Base-by-base conservation (phyloP, 2,329 filamentous ascomycete genomes). In the Aspergillus persii region DNA sequence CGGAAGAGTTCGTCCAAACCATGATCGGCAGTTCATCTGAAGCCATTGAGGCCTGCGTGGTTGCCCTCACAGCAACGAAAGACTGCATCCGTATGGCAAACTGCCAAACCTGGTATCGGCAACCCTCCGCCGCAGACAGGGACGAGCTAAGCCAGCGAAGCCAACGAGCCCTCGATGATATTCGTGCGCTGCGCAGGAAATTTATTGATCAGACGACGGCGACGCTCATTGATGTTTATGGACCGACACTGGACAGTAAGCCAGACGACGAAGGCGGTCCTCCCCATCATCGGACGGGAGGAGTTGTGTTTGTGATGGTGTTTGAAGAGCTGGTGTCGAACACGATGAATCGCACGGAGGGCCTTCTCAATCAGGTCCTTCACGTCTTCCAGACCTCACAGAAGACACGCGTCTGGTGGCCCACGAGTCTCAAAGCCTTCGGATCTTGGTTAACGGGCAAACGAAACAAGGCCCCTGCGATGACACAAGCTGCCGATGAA, bases 251-350 rank as follows among this genome's bases (percentile, higher is more conserved):
- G 11, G 44, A 63, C 4, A 58, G 56, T 6, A 1, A 67, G 1
- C 58, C 69, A 0, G 65, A 67, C 3, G 61, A 66, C 8, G 64
- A 68, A 0, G 63, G 33, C 8, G 33, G 33, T 11, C 8, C 70
- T 4, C 68, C 69, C 0, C 66, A 69, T 7, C 58, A 41, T 6
- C 36, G 36, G 12, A n/a, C 82, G 2, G 68, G 73, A 0, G 79
- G 76, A 0, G 71, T 83, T n/a, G 69, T 81, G 2, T 61, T 80
- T 3, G 74, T 75, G 12, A 80, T 83, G 77, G 77, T 81, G 3
- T 71, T 81, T 7, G 79, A 83, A 55, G 80, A 83, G 29, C 60
- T 65, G 73, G 77, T 12, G 70, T 81, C 5, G 53, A 60, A 50
- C 0, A 53, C 56, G 7, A 51, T 63, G 9, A 44, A 58, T 6